Percentiles rank a stretch among this genome's conserved stretches.
phyloP scores from a whole-genome alignment of 2,329 filamentous ascomycete genomes.

The Alternaria triticimaculans region DNA sequence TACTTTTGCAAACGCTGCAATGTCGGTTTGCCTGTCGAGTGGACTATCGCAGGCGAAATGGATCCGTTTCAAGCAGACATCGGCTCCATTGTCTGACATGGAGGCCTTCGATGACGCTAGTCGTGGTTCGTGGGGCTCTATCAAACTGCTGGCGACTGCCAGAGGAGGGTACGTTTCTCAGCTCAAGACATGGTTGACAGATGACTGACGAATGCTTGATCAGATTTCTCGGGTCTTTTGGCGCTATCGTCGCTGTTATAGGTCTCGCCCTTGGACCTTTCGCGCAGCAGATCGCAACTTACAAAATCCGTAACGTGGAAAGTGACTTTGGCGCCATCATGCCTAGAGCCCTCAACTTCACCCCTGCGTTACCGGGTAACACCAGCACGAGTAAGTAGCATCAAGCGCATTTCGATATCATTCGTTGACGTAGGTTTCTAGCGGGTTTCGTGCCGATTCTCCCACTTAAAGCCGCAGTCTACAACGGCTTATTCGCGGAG shows the following conservation, averaged over 20 bases:
- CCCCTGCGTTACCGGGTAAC: slow-evolving; percentile 12
- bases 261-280: slow-evolving; percentile 19
- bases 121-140: slow-evolving; percentile 18
- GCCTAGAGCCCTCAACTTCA: slow-evolving; percentile 19
- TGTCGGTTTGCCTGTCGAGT: slow-evolving; percentile 19
- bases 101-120: slow-evolving; percentile 20
- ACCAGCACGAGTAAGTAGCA: slow-evolving; percentile 19
- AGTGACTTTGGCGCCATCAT: slow-evolving; percentile 14
- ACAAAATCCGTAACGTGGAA: slow-evolving; percentile 18
- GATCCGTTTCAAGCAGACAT: slow-evolving; percentile 15
- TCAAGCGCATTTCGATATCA: not conserved
- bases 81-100: slow-evolving; percentile 15
- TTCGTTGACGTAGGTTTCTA: not conserved
- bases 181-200: too few relatives aligned
- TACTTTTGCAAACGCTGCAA: slow-evolving; percentile 19
- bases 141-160: slow-evolving; percentile 12
- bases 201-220: slow-evolving; percentile 1
- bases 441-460: slow-evolving; percentile 20
- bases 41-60: slow-evolving; percentile 21
- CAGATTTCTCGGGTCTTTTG: slow-evolving; percentile 18
- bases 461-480: slow-evolving; percentile 18
- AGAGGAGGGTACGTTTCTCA: slow-evolving; percentile 14
- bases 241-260: slow-evolving; percentile 15
- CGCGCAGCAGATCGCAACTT: slow-evolving; percentile 19
- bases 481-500: slow-evolving; percentile 21